Conservation (phyloP, 495 filamentous ascomycete genomes). For the Xylona heveae region DNA sequence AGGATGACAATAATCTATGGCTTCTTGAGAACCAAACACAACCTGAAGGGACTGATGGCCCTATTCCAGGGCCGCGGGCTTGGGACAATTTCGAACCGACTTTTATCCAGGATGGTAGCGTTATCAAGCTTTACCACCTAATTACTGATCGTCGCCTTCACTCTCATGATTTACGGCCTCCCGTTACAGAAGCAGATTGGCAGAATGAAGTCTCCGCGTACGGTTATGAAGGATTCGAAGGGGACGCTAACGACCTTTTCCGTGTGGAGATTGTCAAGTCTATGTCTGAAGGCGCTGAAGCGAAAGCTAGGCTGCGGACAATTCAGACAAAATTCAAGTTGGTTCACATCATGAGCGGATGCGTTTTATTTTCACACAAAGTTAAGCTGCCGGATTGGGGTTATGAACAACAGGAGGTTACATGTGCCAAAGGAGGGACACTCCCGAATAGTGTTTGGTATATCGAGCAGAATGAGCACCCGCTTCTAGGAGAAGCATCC, state of each 20-base stretch:
- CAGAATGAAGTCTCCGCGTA: constrained; percentile 97
- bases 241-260: constrained; percentile 93
- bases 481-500: constrained; percentile 43
- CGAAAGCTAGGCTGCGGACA: constrained; percentile 72
- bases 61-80: constrained; percentile 56
- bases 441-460: constrained; percentile 96
- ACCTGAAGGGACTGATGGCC: constrained; percentile 54
- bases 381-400: constrained; percentile 96
- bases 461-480: constrained; percentile 73
- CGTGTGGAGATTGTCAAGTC: constrained; percentile 84
- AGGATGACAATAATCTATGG: constrained; percentile 96
- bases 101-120: constrained; percentile 57
- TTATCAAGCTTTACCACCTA: constrained; percentile 65
- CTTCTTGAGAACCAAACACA: constrained; percentile 89
- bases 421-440: constrained; percentile 80
- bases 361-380: constrained; percentile 92
- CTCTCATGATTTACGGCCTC: constrained; percentile 94
- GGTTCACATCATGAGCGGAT: constrained; percentile 91
- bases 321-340: constrained; percentile 94
- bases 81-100: constrained; percentile 57
- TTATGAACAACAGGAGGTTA: constrained; percentile 94
- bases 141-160: constrained; percentile 75
- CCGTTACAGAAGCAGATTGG: constrained; percentile 93
- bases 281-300: constrained; percentile 56
- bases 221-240: constrained; percentile 89